A percentile compares a stretch with the other conserved stretches of the same genome.
These are phyloP conservation scores for Penicillium pulvis DNA, from an alignment of 495 filamentous ascomycete genomes.

Conservation along the genomic window DNA sequence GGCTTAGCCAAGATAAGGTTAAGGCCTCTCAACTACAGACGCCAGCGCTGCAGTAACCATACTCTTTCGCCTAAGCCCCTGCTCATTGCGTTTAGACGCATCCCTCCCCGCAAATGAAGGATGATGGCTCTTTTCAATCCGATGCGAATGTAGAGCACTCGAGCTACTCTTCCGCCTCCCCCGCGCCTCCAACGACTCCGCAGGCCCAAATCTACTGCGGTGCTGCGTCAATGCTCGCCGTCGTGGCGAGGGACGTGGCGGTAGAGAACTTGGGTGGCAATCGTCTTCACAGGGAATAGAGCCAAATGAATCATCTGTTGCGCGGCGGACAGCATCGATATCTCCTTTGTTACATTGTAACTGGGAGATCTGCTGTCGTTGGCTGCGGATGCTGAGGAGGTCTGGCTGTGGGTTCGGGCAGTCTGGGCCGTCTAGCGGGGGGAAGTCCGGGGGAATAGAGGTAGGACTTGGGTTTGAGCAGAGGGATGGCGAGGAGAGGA, in stretches of 20 bases:
- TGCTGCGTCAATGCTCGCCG: constrained; percentile 29
- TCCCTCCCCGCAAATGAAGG: constrained; percentile 27
- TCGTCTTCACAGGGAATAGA: constrained; percentile 32
- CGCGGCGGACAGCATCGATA: constrained; percentile 40
- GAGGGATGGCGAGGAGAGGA: constrained; percentile 30
- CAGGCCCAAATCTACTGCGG: constrained; percentile 33
- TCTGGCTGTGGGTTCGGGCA: constrained; percentile 7
- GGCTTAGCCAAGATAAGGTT: neutral
- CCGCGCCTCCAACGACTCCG: constrained; percentile 17
- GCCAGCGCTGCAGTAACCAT: constrained; percentile 49
- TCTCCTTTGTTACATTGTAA: constrained; percentile 43
- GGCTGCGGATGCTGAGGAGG: constrained; percentile 34
- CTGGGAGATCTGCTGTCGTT: constrained; percentile 47
- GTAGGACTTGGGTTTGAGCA: constrained; percentile 42
- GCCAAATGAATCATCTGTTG: constrained; percentile 22
- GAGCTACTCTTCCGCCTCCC: constrained; percentile 37
- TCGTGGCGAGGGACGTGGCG: constrained; percentile 38
- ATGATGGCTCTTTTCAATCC: constrained; percentile 45
- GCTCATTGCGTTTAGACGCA: constrained; percentile 41
- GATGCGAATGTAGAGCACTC: constrained; percentile 26
- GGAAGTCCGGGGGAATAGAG: constrained; percentile 32
- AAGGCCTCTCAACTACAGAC: constrained; percentile 35
- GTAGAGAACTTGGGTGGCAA: constrained; percentile 49
- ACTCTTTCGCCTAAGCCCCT: constrained; percentile 46
- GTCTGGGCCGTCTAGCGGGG: constrained; percentile 15